Conservation (phyloP, 169 alveolate species). For the Plasmodium reichenowi region DNA sequence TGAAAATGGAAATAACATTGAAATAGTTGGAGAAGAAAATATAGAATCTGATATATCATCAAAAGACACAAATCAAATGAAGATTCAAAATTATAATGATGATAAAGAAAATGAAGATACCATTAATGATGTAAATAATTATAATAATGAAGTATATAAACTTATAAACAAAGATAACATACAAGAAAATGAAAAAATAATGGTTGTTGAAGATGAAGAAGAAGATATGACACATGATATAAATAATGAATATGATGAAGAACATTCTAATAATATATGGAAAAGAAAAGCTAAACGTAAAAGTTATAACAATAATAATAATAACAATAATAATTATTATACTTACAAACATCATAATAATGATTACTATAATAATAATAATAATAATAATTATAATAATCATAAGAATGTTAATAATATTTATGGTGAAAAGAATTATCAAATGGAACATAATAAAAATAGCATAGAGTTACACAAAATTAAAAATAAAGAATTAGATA, state of each 20-base stretch:
- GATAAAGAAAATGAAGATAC: too few relatives aligned
- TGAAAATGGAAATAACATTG: too few relatives aligned
- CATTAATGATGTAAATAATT: too few relatives aligned
- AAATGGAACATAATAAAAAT: neutral
- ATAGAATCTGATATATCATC: neutral
- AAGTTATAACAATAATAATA: neutral
- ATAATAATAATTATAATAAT: too few relatives aligned
- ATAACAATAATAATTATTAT: neutral
- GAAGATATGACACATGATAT: neutral
- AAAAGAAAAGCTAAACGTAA: neutral
- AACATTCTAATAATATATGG: neutral
- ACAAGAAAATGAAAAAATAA: too few relatives aligned
- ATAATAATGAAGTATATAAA: too few relatives aligned
- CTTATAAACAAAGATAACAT: too few relatives aligned
- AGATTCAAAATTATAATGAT: too few relatives aligned
- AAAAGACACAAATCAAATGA: neutral
- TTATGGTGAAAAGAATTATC: neutral
- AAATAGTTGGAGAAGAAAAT: neutral
- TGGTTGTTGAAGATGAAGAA: too few relatives aligned
- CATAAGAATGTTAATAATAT: neutral
- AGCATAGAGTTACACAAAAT: constrained; percentile 13
- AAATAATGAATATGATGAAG: neutral
- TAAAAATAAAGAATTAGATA: constrained; percentile 11
- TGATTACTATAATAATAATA: neutral
- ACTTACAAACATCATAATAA: neutral